phyloP scores from a whole-genome alignment of 2,329 filamentous ascomycete species.

The Penicillium psychrosexuale region DNA sequence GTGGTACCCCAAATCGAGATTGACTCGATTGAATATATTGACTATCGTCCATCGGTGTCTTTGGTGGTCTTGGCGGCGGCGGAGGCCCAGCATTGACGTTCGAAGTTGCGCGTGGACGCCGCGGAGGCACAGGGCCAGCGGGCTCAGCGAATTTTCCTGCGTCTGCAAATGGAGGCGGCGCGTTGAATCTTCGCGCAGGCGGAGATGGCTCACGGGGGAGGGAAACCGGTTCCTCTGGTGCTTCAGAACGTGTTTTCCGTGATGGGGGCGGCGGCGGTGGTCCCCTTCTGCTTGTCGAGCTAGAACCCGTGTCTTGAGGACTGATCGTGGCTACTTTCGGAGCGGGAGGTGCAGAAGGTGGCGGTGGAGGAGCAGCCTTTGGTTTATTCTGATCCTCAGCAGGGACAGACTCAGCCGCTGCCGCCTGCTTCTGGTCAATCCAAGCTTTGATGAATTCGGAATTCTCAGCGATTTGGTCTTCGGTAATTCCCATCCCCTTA shows the following conservation, averaged over 20 bases:
- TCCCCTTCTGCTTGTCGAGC: conserved; percentile 52
- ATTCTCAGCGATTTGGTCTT: conserved; percentile 65
- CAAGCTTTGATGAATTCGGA: conserved; percentile 67
- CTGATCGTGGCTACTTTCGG: conserved; percentile 49
- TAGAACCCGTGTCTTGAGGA: conserved; percentile 60
- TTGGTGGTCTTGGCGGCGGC: conserved; percentile 66
- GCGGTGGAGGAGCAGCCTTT: conserved; percentile 62
- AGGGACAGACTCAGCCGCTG: conserved; percentile 43
- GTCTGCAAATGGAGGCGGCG: conserved; percentile 82
- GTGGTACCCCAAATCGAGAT: conserved; percentile 71
- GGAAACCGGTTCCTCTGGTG: conserved; percentile 56
- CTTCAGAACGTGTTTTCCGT: conserved; percentile 44
- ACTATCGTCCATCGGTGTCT: conserved; percentile 67
- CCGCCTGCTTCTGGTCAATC: conserved; percentile 60
- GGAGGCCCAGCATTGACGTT: conserved; percentile 57
- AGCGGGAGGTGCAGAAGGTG: conserved; percentile 50
- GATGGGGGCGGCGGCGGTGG: conserved; percentile 59
- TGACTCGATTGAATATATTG: conserved; percentile 44
- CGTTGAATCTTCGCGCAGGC: conserved; percentile 60
- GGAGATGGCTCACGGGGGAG: conserved; percentile 69
- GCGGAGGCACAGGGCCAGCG: conserved; percentile 46
- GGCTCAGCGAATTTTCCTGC: conserved; percentile 78
- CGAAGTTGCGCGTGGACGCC: conserved; percentile 51
- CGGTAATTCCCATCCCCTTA: conserved; percentile 63
- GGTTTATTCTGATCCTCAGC: conserved; percentile 48